Percentiles rank a stretch among this genome's conserved stretches.
Conservation (phyloP, 352 stramenopile genomes). For the Phytophthora aleatoria region DNA sequence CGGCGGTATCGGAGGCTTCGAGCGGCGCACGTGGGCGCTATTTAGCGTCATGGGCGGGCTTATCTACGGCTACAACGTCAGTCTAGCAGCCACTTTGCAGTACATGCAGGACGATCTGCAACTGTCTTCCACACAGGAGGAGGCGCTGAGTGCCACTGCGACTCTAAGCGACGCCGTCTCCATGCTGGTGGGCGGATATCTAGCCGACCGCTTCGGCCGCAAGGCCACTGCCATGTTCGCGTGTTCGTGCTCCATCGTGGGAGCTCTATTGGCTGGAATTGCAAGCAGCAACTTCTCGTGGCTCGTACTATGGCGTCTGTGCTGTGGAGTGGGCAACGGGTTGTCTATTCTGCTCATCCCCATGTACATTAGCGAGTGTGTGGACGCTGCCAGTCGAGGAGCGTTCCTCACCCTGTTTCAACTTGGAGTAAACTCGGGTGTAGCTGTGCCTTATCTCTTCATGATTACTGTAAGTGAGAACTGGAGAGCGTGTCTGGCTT, state of each 20-base stretch:
- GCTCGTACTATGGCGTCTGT: slow-evolving; percentile 75
- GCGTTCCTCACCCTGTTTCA: slow-evolving; percentile 81
- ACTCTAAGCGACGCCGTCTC: slow-evolving; percentile 82
- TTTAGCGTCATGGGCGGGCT: slow-evolving; percentile 85
- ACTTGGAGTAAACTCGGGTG: slow-evolving; percentile 80
- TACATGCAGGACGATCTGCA: slow-evolving; percentile 80
- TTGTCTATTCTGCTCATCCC: slow-evolving; percentile 86
- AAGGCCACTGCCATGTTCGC: slow-evolving; percentile 76
- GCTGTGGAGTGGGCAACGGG: slow-evolving; percentile 77
- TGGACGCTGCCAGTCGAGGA: slow-evolving; percentile 65
- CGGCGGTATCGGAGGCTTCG: slow-evolving; percentile 29
- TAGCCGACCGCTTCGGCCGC: slow-evolving; percentile 79
- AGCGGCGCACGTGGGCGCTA: slow-evolving; percentile 69
- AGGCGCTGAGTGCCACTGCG: slow-evolving; percentile 77
- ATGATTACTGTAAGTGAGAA: slow-evolving; percentile 80
- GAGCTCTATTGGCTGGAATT: slow-evolving; percentile 57
- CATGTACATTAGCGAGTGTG: slow-evolving; percentile 90
- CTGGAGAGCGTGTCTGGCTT: slow-evolving; percentile 75
- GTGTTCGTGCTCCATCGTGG: slow-evolving; percentile 72
- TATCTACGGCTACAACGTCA: slow-evolving; percentile 91
- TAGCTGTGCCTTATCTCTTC: slow-evolving; percentile 79
- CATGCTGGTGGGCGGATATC: slow-evolving; percentile 74
- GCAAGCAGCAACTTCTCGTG: slow-evolving; percentile 61
- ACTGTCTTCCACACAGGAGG: slow-evolving; percentile 68
- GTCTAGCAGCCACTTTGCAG: slow-evolving; percentile 75